Conservation (phyloP, 345 rosid species). For the Litchi chinensis region DNA sequence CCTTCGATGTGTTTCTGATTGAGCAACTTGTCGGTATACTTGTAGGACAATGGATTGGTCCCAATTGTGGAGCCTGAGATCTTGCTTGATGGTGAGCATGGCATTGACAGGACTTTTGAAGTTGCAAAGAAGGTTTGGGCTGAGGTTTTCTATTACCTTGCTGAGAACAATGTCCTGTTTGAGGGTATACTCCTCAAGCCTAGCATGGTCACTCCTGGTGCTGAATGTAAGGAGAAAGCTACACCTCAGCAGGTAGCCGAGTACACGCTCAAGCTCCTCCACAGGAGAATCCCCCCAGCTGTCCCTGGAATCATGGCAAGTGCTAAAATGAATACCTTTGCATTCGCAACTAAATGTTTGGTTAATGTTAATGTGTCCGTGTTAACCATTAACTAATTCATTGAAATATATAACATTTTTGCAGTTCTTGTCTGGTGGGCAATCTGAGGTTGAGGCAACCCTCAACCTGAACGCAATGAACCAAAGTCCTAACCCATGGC, state of each 20-base stretch:
- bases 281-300: conserved; percentile 80
- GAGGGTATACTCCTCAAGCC: conserved; percentile 99
- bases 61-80: conserved; percentile 99
- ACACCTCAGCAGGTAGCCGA: conserved; percentile 83
- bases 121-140: conserved; percentile 98
- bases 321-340: conserved; percentile 1
- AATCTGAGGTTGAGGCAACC: conserved; percentile 98
- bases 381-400: not conserved
- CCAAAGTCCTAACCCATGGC: conserved; percentile 91
- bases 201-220: conserved; percentile 99
- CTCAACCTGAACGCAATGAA: conserved; percentile 96
- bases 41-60: conserved; percentile 92
- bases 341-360: too few species aligned
- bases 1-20: conserved; percentile 4
- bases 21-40: conserved; percentile 1
- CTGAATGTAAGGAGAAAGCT: conserved; percentile 85
- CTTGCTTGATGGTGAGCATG: conserved; percentile 93
- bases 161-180: conserved; percentile 93
- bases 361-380: too few species aligned
- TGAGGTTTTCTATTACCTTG: conserved; percentile 95
- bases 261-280: conserved; percentile 94
- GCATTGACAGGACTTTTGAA: conserved; percentile 89
- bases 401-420: conserved; percentile 1
- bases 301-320: conserved; percentile 99
- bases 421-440: conserved; percentile 99